These are phyloP conservation scores for Leccinum insolens DNA, from an alignment of 1,284 basidiomycete species.

Conservation along the genomic window DNA sequence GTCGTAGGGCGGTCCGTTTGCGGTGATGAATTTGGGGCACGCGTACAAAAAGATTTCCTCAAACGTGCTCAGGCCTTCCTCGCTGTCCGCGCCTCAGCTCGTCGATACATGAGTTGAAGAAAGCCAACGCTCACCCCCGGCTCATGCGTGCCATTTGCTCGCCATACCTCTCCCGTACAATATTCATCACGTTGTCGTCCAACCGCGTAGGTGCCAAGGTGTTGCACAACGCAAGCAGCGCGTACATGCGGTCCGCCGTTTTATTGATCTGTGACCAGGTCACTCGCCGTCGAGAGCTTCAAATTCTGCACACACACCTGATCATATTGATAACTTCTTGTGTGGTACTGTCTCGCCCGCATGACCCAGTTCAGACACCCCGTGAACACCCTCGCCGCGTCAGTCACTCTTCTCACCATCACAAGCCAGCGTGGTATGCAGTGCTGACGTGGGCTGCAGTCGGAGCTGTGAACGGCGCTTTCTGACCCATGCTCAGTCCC, in stretches of 20 bases:
- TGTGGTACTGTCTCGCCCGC: conserved; percentile 94
- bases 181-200: conserved; percentile 94
- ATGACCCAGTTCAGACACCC: conserved; percentile 93
- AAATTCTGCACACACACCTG: conserved; percentile 54
- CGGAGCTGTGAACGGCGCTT: conserved; percentile 86
- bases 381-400: conserved; percentile 93
- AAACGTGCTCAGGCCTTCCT: conserved; percentile 82
- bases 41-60: conserved; percentile 95
- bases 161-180: conserved; percentile 91
- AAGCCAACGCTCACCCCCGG: conserved; percentile 57
- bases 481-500: conserved; percentile 86
- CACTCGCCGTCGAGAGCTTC: background rate
- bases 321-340: conserved; percentile 94
- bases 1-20: conserved; percentile 93
- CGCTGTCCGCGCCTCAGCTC: conserved; percentile 36
- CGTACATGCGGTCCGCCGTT: conserved; percentile 97
- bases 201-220: conserved; percentile 88
- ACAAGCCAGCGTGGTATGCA: conserved; percentile 96
- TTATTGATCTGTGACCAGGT: conserved; percentile 79
- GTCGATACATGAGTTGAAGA: background rate
- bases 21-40: conserved; percentile 95
- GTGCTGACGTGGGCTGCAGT: conserved; percentile 92
- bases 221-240: conserved; percentile 91
- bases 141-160: conserved; percentile 90
- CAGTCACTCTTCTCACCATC: conserved; percentile 92